These are phyloP conservation scores for Pinus albicaulis DNA, from an alignment of 75 land plant species.

Conservation along the genomic window DNA sequence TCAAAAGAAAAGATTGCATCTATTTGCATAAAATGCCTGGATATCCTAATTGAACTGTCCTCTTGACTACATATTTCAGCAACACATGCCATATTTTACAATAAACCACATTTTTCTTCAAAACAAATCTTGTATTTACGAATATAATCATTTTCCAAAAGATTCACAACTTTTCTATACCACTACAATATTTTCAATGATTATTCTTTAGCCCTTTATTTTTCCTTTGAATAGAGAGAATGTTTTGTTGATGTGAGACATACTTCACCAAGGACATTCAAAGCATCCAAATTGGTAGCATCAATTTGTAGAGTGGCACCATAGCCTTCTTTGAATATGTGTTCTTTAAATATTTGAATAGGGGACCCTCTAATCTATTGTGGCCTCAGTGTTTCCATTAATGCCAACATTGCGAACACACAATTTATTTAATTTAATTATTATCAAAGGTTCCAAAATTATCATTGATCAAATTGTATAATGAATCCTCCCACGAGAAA, in stretches of 20 bases:
- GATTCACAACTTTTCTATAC: constrained; percentile 16
- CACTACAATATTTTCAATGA: constrained; percentile 18
- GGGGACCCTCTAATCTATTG: no score
- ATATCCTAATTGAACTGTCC: constrained; percentile 12
- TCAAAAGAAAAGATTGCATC: constrained; percentile 28
- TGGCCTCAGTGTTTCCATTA: no score
- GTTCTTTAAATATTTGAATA: no score
- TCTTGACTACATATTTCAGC: constrained; percentile 36
- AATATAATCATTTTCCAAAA: constrained; percentile 10
- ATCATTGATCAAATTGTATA: no score
- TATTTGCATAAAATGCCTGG: constrained; percentile 19
- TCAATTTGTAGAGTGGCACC: no score
- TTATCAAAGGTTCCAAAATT: no score
- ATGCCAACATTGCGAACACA: no score
- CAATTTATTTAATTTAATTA: no score
- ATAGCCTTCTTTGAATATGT: no score
- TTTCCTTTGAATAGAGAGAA: constrained; percentile 5
- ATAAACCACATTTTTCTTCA: constrained; percentile 35
- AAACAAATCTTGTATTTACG: constrained; percentile 19
- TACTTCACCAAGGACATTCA: constrained; percentile 7
- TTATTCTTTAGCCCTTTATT: constrained; percentile 11
- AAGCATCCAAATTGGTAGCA: no score
- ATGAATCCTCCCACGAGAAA: no score
- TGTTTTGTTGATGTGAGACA: constrained; percentile 25
- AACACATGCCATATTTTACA: constrained; percentile 43